Conservation (phyloP, 192 early-diverging fungal species). For the Umbelopsis ramanniana region DNA sequence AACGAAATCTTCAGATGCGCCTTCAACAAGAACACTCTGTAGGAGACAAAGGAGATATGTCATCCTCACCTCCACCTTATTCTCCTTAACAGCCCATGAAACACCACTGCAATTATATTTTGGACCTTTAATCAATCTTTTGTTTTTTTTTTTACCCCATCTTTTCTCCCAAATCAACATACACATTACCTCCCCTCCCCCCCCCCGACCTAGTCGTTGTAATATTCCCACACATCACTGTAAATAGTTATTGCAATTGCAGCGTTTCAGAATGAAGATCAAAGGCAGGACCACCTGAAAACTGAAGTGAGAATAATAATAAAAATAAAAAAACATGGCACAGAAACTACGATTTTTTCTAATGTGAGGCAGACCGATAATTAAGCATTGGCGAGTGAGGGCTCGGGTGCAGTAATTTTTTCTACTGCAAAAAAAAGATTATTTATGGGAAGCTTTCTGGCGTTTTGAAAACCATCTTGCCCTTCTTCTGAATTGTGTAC, state of each 20-base stretch:
- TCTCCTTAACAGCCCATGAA: conserved; percentile 10
- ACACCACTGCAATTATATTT: neutral
- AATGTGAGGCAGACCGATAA: neutral
- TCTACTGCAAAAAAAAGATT: neutral
- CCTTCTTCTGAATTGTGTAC: conserved; percentile 25
- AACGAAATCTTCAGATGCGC: conserved; percentile 9
- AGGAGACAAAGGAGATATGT: conserved; percentile 20
- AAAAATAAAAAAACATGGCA: neutral
- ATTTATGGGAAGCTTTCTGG: conserved; percentile 15
- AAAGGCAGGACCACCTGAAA: neutral
- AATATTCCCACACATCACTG: conserved; percentile 7
- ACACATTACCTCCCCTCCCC: neutral
- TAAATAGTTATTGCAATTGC: conserved; percentile 17
- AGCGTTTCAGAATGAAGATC: neutral
- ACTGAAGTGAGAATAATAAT: neutral
- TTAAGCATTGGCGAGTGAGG: neutral
- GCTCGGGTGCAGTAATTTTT: no score
- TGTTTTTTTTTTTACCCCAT: neutral
- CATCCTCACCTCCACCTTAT: conserved; percentile 17
- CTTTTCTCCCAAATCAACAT: neutral
- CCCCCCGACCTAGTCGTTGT: neutral
- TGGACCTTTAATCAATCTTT: neutral
- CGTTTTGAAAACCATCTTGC: conserved; percentile 17
- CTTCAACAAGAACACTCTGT: conserved; percentile 13
- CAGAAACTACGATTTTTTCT: neutral